Percentiles rank a stretch among this genome's conserved stretches.
Evolutionary conservation across 768 basidiomycete species (phyloP).

Genomic region (Leucocoprinus sp.): DNA sequence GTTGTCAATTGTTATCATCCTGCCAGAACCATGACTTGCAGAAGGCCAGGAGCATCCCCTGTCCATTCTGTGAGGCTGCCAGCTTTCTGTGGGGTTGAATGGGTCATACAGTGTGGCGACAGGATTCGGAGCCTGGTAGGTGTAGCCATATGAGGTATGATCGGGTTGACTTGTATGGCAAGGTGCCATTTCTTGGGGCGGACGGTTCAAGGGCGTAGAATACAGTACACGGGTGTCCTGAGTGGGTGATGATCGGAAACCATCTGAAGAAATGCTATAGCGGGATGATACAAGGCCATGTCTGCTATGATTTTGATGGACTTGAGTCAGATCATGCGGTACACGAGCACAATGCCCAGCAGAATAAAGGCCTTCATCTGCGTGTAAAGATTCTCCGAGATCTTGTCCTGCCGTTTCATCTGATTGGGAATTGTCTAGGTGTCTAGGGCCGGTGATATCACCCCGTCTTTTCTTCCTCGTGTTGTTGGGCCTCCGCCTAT

Average conservation of each 20-base stretch:
- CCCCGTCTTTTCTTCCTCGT: constrained; percentile 34
- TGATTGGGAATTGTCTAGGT: constrained; percentile 21
- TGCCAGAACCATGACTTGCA: constrained; percentile 6
- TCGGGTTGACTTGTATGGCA: constrained; percentile 13
- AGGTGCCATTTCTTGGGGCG: constrained; percentile 12
- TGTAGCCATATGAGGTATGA: constrained; percentile 11
- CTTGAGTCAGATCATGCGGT: constrained; percentile 20
- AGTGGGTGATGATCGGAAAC: constrained; percentile 17
- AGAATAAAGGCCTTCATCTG: constrained; percentile 21
- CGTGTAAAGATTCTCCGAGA: constrained; percentile 27
- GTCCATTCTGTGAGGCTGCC: constrained; percentile 11
- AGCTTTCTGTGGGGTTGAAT: constrained; percentile 6
- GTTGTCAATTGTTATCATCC: constrained; percentile 3
- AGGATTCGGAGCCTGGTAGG: constrained; percentile 9
- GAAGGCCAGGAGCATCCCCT: constrained; percentile 9
- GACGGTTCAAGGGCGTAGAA: constrained; percentile 12
- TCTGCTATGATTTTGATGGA: constrained; percentile 20
- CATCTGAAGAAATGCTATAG: constrained; percentile 14
- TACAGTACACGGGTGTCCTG: constrained; percentile 20
- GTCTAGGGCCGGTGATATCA: constrained; percentile 8
- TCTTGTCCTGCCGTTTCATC: constrained; percentile 24
- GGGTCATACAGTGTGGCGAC: constrained; percentile 9
- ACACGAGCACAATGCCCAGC: constrained; percentile 8
- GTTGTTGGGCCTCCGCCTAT: constrained; percentile 82
- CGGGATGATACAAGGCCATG: constrained; percentile 20